Conservation (phyloP, 148 eudicot genomes). For the Rhododendron ovatum region DNA sequence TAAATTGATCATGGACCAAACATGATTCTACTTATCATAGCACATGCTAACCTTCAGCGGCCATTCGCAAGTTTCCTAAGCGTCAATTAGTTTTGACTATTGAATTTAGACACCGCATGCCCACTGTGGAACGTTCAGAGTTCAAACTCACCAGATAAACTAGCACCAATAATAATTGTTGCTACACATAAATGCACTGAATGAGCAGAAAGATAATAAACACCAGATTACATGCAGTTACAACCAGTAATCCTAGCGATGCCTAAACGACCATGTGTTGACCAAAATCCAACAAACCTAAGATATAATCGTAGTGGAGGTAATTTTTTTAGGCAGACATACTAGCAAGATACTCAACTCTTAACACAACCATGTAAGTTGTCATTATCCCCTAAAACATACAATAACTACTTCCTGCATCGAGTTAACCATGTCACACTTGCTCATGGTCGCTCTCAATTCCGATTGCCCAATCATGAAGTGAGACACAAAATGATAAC, state of each 20-base stretch:
- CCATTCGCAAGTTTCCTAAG: not conserved
- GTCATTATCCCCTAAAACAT: not conserved
- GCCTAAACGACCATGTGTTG: not conserved
- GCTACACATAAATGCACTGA: not conserved
- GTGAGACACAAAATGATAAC: not conserved
- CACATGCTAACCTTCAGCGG: not conserved
- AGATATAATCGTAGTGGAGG: not conserved
- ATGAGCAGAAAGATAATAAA: not conserved
- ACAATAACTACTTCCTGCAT: not conserved
- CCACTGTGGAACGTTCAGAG: not conserved
- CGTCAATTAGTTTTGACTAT: not conserved
- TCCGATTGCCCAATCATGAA: not conserved
- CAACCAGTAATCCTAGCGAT: not conserved
- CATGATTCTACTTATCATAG: not conserved
- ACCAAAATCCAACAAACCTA: not conserved
- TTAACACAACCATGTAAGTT: not conserved
- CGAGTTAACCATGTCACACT: not conserved
- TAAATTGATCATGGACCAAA: not conserved
- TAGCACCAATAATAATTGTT: not conserved
- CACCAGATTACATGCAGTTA: not conserved
- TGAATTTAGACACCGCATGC: not conserved
- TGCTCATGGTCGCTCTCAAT: not conserved
- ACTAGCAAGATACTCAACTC: not conserved
- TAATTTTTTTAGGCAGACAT: not conserved
- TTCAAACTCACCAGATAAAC: not conserved